These are phyloP conservation scores for Pichia cephalocereana DNA, from an alignment of 805 yeast genomes.

Conservation along the genomic window DNA sequence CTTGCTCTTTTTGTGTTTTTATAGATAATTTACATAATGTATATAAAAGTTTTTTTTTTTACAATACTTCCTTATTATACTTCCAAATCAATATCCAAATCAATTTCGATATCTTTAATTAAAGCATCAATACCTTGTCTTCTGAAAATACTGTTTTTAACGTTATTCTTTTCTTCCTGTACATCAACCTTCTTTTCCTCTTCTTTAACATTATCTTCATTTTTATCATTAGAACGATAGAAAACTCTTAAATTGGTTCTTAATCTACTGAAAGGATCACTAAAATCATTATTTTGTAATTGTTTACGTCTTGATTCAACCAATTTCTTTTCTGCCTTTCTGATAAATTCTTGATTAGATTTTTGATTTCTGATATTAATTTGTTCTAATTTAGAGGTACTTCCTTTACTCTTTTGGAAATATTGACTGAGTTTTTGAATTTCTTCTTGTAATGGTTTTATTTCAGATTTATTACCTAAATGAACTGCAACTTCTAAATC, in stretches of 20 bases:
- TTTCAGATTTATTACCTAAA: slow-evolving; percentile 35
- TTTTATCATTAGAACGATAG: slow-evolving; percentile 46
- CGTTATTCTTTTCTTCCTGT: slow-evolving; percentile 27
- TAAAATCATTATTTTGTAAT: slow-evolving; percentile 32
- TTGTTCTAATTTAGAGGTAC: slow-evolving; percentile 46
- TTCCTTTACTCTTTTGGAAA: slow-evolving; percentile 24
- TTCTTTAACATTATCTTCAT: slow-evolving; percentile 38
- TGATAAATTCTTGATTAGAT: slow-evolving; percentile 64
- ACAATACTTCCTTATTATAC: neutral
- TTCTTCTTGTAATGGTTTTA: slow-evolving; percentile 38
- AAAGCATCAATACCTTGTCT: slow-evolving; percentile 25
- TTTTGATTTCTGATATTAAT: slow-evolving; percentile 82
- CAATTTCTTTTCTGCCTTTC: slow-evolving; percentile 68
- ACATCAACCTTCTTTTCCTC: slow-evolving; percentile 47
- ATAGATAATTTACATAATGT: neutral
- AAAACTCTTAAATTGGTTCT: slow-evolving; percentile 82
- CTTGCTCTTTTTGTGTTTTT: neutral
- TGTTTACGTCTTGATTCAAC: slow-evolving; percentile 42
- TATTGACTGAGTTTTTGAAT: slow-evolving; percentile 30
- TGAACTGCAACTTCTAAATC: slow-evolving; percentile 69
- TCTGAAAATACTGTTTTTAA: slow-evolving; percentile 24
- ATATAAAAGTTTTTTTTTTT: neutral
- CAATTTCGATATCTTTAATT: slow-evolving; percentile 22
- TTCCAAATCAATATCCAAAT: slow-evolving; percentile 17
- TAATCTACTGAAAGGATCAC: slow-evolving; percentile 82